These are phyloP conservation scores for Spatholobus suberectus DNA, from an alignment of 306 rosid species.

Conservation along the genomic window DNA sequence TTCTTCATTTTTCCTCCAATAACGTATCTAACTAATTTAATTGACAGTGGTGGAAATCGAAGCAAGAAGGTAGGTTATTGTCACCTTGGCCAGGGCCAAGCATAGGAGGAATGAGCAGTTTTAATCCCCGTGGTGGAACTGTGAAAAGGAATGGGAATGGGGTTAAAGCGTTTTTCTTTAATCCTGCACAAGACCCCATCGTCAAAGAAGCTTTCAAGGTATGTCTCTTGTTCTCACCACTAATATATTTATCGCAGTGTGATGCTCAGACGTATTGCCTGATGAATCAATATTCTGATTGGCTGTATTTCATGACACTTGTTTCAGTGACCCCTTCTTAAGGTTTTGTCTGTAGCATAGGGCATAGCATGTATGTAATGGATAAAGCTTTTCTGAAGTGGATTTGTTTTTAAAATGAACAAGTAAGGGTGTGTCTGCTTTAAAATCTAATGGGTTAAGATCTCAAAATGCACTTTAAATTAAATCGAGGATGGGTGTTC, in stretches of 20 bases:
- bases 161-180: constrained; percentile 65
- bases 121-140: neutral
- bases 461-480: neutral
- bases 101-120: constrained; percentile 22
- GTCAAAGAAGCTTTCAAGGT: constrained; percentile 83
- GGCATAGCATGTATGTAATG: neutral
- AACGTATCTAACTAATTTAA: neutral
- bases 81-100: neutral
- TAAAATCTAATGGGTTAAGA: neutral
- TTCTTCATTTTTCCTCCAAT: neutral
- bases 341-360: neutral
- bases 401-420: neutral
- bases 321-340: neutral
- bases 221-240: neutral
- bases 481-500: neutral
- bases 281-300: neutral
- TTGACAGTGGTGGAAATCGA: constrained; percentile 45
- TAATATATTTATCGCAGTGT: too few relatives aligned
- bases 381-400: neutral
- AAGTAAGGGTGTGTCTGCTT: neutral
- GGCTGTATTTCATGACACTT: neutral
- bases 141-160: constrained; percentile 13
- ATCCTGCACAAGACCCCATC: constrained; percentile 74
- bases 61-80: constrained; percentile 34
- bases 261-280: too few relatives aligned